Evolutionary conservation across 371 early-diverging fungal genomes (phyloP), one percentile per base, ranked within the genome.

Genomic region (Syncephalastrum monosporum): DNA sequence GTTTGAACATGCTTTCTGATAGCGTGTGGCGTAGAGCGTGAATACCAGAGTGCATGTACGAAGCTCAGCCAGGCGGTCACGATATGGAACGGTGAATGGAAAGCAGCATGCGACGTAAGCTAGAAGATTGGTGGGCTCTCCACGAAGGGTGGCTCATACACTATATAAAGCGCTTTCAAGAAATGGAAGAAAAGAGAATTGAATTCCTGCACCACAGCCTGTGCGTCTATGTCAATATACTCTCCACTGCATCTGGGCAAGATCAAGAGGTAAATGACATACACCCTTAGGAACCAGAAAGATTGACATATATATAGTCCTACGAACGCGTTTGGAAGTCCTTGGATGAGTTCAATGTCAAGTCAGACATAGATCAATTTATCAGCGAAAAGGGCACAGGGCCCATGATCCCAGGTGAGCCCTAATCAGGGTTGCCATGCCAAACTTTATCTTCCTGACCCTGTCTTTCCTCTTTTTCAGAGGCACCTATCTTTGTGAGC

Each of bases 171-270:
- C 74, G 68, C 50, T 92, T 88, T 60, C 95, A 96, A 86, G 69
- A 82, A 13, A 81, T 97, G 57, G 96, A 97, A 66, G 92, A 93
- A 59, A 89, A 93, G 56, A 72, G 97, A 44, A 77, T 95, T n/a
- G 91, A 94, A 50, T 93, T 88, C 47, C 63, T 94, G 24, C 84
- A 92, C 45, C 86, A 83, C 7, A 73, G 75, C 16, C 73, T 94
- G 33, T 93, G 93, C 86, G 85, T 87, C 46, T 96, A 89, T 62
- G 84, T 94, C 14, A 96, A 96, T 63, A 78, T 95, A 24, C 71
- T 95, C 6, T 89, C 93, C 5, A 82, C 82, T 21, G 76, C 85
- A 8, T 91, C 94, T 47, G 91, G 92, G 4, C 75, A 89, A 38
- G 95, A 97, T 60, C 94, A 94, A 71, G 94, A 94, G 79, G 90